phyloP scores from a whole-genome alignment of 148 eudicot genomes.

The Amaranthus hypochondriacus region DNA sequence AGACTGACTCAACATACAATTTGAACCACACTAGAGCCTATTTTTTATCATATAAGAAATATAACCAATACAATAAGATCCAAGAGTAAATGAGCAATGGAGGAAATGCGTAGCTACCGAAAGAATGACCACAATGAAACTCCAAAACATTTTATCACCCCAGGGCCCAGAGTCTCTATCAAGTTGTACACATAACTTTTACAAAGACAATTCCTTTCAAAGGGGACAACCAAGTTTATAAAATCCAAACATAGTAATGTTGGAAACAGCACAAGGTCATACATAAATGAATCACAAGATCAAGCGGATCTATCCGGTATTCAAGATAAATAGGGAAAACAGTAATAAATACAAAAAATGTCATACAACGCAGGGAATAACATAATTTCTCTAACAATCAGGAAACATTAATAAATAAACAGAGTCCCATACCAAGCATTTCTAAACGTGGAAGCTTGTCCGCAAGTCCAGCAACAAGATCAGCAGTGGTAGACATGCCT shows the following conservation, averaged over 20 bases:
- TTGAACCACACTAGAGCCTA: background rate
- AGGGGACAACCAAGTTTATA: background rate
- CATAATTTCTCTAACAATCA: background rate
- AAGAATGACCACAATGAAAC: background rate
- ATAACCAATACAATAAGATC: background rate
- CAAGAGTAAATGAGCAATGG: background rate
- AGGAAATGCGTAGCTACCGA: background rate
- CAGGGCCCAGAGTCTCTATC: background rate
- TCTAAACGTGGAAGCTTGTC: conserved; percentile 50
- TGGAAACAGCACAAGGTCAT: too few species aligned
- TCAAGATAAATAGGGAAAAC: background rate
- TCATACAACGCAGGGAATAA: background rate
- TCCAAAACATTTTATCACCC: background rate
- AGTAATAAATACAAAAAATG: too few species aligned
- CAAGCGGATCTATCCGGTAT: background rate
- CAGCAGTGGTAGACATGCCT: conserved; percentile 27
- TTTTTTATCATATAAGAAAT: background rate
- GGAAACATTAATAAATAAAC: background rate
- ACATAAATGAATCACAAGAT: too few species aligned
- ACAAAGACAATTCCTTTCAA: background rate
- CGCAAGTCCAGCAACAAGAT: conserved; percentile 31
- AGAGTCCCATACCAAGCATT: conserved; percentile 45
- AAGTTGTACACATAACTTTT: background rate
- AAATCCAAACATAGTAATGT: background rate
- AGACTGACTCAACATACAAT: background rate